Base-by-base conservation (phyloP, 345 rosid species). In the Rhizophora mangle region DNA sequence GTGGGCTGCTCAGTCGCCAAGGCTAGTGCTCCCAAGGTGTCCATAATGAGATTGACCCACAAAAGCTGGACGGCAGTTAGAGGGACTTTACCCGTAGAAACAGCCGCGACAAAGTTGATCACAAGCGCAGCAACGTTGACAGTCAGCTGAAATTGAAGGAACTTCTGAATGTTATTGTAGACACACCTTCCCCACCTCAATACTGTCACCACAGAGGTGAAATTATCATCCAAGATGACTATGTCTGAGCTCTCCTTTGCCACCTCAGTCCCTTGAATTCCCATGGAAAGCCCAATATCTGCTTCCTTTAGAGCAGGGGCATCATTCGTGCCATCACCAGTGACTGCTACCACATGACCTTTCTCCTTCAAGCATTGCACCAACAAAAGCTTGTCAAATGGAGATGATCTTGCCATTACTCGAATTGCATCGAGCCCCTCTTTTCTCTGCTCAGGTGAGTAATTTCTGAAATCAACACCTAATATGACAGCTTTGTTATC, bases 1-100 rank as follows among this genome's bases (percentile, higher is more conserved):
- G 81, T 85, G 27, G 98, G 98, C 15, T 87, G 90, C 76, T 93
- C 98, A 0, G 98, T 93, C 16, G 98, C 98, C 65, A 93, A 71
- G 37, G 98, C 98, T 66, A 89, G 76, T 29, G 97, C 98, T 39
- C 98, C 97, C 60, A 93, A 87, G n/a, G 94, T 90, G 78, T 93
- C 97, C 96, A 89, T 91, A 53, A 93, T 89, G 88, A 93, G 85
- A 83, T 91, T 91, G 31, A 93, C 98, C 98, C 97, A 93, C 59
- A 91, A 89, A 64, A 93, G 76, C 74, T 93, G 98, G 62, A 93
- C 96, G 1, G 98, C 98, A 11, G 96, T 90, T 64, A 93, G 89
- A 32, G 98, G 97, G 54, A 94, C 88, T 69, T 92, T 76, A 66
- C 97, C 97, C 80, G 89, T 74, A 78, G 88, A 88, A 47, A 84